These are phyloP conservation scores for Aspergillus bridgeri DNA, from an alignment of 495 filamentous ascomycete genomes.

Conservation along the genomic window DNA sequence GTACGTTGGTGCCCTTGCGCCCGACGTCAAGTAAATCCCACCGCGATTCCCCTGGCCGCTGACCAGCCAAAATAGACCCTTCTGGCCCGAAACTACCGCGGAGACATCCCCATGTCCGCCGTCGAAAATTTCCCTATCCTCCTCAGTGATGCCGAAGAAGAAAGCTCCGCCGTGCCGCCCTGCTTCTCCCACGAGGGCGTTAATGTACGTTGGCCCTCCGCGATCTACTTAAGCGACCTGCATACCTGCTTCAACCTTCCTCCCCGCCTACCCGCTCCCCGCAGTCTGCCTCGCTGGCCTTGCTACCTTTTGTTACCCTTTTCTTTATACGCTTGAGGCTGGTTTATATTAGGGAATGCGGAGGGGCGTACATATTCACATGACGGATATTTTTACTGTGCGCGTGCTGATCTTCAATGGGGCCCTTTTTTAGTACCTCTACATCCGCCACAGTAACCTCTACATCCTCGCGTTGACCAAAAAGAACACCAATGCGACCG, in stretches of 20 bases:
- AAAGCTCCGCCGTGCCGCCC: conserved; percentile 93
- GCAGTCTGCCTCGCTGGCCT: conserved; percentile 6
- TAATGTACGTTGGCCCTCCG: conserved; percentile 61
- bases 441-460: conserved; percentile 99
- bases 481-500: conserved; percentile 97
- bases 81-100: conserved; percentile 96
- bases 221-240: conserved; percentile 1
- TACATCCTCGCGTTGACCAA: conserved; percentile 98
- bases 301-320: background rate
- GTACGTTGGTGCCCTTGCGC: conserved; percentile 41
- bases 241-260: conserved; percentile 5
- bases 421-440: conserved; percentile 72
- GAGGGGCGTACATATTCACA: background rate
- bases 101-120: conserved; percentile 98
- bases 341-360: background rate
- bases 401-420: conserved; percentile 3
- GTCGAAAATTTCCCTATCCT: conserved; percentile 98
- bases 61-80: conserved; percentile 68
- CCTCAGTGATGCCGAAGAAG: conserved; percentile 98
- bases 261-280: conserved; percentile 21
- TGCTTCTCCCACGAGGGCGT: conserved; percentile 99
- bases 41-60: conserved; percentile 23
- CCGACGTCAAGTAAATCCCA: background rate
- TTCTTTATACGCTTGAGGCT: background rate
- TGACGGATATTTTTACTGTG: background rate